Evolutionary conservation across 73 alveolate genomes (phyloP).

Genomic region (Tetrahymena thermophila): DNA sequence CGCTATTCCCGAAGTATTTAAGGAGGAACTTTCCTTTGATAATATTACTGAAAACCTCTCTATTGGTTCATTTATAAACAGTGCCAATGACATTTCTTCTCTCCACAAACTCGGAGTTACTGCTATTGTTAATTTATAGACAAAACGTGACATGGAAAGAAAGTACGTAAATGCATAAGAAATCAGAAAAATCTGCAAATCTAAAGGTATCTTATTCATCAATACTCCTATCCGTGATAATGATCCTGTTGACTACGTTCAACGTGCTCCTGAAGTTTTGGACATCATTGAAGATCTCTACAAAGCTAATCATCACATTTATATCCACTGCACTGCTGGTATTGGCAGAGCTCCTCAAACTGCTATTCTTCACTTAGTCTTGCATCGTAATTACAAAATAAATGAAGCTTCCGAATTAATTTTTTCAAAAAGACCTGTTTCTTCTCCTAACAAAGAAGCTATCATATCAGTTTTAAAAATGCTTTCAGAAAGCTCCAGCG

Average conservation of each 20-base stretch:
- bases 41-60: background rate
- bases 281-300: background rate
- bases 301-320: background rate
- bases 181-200: background rate
- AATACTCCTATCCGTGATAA: background rate
- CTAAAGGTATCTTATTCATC: background rate
- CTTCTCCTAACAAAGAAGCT: background rate
- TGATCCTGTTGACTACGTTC: background rate
- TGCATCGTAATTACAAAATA: background rate
- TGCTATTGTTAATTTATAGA: background rate
- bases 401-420: background rate
- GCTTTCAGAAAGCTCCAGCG: background rate
- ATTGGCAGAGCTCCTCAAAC: background rate
- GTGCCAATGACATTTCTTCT: background rate
- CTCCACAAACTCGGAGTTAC: background rate
- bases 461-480: background rate
- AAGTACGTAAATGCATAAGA: background rate
- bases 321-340: constrained; percentile 1
- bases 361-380: background rate
- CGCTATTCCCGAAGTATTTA: background rate
- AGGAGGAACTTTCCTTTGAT: background rate
- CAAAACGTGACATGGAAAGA: background rate
- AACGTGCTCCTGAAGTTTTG: background rate
- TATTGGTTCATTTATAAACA: background rate
- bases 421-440: background rate